Evolutionary conservation across 2,329 filamentous ascomycete species (phyloP), one percentile per base, ranked within the genome.

Genomic region (Ascochyta clinopodiicola): DNA sequence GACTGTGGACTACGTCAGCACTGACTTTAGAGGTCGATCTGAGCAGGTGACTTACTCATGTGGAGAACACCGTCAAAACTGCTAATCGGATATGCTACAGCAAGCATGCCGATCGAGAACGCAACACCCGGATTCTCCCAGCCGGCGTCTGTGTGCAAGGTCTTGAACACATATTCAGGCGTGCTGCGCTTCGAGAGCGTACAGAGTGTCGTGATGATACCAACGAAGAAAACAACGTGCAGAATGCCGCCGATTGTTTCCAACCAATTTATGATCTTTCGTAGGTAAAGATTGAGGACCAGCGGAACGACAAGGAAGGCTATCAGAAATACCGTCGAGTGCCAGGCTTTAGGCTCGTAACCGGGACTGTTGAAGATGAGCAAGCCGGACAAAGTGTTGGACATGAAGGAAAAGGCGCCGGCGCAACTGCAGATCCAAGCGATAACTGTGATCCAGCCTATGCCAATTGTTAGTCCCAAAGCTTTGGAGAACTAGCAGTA

Each of bases 201-300:
- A 21, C 5, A 8, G 6, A 37, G 35, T 9, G 17, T 22, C 3
- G 9, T 12, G n/a, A 83, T 67, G 46, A 81, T 75, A 3, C 76
- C 80, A 49, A 83, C 77, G 59, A 83, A 80, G 4, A 81, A 79
- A 17, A 77, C 62, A 24, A 83, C 68, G 53, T 84, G 81, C 4
- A 83, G 50, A n/a, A 80, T 70, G 2, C 81, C 71, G 21, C 80
- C 73, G 9, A 77, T 63, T 3, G 77, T 75, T 61, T 85, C 82
- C 42, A 82, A 68, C 1, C 72, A 60, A 6, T 80, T 79, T 1
- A 84, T 67, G 0, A 78, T 56, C 12, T 74, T 75, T 1, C 78
- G 77, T 9, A 78, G 72, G 35, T 78, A 72, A 1, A 77, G 75
- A 58, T 84, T 84, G 54, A 79, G 72, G 2, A 67, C 55, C 4